Evolutionary conservation across 768 basidiomycete species (phyloP).

Genomic region (Paxillus ammoniavirescens): DNA sequence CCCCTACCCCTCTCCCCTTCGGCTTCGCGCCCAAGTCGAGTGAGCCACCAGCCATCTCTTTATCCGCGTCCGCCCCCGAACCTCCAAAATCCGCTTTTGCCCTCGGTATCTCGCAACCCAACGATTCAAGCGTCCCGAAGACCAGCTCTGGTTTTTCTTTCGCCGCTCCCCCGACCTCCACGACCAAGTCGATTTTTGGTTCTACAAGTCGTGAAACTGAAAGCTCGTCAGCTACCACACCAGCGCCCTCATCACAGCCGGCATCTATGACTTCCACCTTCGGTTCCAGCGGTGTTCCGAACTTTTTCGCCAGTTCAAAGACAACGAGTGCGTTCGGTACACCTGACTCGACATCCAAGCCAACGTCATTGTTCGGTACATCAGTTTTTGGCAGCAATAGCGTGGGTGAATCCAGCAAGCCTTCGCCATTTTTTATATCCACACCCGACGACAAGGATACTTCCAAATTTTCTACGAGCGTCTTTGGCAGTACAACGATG

Average conservation of each 20-base stretch:
- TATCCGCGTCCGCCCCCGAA: slow-evolving; percentile 14
- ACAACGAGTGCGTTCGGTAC: slow-evolving; percentile 13
- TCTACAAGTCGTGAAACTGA: slow-evolving; percentile 13
- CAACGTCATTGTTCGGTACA: slow-evolving; percentile 24
- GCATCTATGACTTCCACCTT: slow-evolving; percentile 12
- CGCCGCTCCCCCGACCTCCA: slow-evolving; percentile 3
- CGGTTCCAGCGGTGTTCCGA: slow-evolving; percentile 16
- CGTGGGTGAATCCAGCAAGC: slow-evolving; percentile 13
- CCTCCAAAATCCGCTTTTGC: slow-evolving; percentile 31
- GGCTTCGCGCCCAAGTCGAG: slow-evolving; percentile 15
- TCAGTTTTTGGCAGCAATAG: slow-evolving; percentile 23
- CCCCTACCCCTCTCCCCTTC: slow-evolving; percentile 11
- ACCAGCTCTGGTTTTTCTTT: slow-evolving; percentile 21
- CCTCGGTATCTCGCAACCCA: slow-evolving; percentile 15
- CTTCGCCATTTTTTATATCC: slow-evolving; percentile 8
- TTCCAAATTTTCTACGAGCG: slow-evolving; percentile 10
- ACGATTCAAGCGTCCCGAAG: slow-evolving; percentile 7
- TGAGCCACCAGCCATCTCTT: slow-evolving; percentile 8
- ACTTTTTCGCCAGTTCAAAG: slow-evolving; percentile 23
- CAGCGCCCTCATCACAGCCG: slow-evolving; percentile 8
- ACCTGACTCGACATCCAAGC: slow-evolving; percentile 20
- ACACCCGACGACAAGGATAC: slow-evolving; percentile 12
- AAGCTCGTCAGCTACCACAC: slow-evolving; percentile 1
- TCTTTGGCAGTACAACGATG: slow-evolving; percentile 20
- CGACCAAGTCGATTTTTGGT: slow-evolving; percentile 4